Conservation (phyloP, 2,329 filamentous ascomycete genomes). For the Blastomyces gilchristii region DNA sequence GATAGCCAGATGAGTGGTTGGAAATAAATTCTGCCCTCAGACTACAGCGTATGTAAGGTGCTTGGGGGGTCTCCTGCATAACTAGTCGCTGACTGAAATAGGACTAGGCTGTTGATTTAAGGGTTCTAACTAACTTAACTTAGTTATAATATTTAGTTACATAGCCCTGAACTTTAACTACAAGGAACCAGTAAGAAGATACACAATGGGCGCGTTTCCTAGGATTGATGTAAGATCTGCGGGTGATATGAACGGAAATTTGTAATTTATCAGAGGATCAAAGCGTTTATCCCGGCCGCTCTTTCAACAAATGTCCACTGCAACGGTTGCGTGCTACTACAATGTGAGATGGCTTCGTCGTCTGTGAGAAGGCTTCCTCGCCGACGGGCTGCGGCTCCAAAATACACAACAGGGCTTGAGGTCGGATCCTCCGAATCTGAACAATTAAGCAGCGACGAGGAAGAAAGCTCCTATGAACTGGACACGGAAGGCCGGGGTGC, state of each 20-base stretch:
- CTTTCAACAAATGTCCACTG: background rate
- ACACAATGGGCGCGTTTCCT: background rate
- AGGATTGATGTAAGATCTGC: background rate
- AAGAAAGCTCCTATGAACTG: conserved; percentile 19
- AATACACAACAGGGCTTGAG: conserved; percentile 27
- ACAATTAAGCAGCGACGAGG: conserved; percentile 11
- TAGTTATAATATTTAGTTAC: no score
- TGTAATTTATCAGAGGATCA: background rate
- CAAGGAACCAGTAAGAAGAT: background rate
- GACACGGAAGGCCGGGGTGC: conserved; percentile 12
- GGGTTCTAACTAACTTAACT: no score
- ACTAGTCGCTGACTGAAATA: no score
- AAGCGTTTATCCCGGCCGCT: background rate
- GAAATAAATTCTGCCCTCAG: no score
- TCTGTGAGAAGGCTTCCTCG: conserved; percentile 28
- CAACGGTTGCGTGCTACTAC: background rate
- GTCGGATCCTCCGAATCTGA: conserved; percentile 16
- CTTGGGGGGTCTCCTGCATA: no score
- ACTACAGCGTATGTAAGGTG: no score
- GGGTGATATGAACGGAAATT: background rate
- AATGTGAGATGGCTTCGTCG: conserved; percentile 11
- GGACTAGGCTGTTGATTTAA: no score
- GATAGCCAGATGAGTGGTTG: no score
- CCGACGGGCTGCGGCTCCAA: conserved; percentile 22
- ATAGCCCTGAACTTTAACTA: no score